Evolutionary conservation across 1,139 yeast species (phyloP).

Genomic region (Lodderomyces theae): DNA sequence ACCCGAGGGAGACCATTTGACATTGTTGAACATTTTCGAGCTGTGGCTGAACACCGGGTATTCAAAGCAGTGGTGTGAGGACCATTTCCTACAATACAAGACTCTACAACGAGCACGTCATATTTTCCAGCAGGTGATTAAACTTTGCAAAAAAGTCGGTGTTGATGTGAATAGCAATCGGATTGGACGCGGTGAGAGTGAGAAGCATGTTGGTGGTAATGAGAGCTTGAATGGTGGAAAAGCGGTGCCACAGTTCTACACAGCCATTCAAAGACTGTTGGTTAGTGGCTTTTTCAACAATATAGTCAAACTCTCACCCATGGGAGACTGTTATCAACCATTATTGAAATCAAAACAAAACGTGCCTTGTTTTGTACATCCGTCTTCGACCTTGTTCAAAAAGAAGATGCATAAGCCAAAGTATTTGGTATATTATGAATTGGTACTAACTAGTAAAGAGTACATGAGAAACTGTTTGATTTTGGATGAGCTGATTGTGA

Average conservation of each 20-base stretch:
- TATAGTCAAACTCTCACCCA: conserved; percentile 63
- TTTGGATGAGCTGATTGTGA: conserved; percentile 40
- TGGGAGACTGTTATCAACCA: conserved; percentile 71
- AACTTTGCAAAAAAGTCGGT: conserved; percentile 62
- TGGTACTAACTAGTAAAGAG: conserved; percentile 84
- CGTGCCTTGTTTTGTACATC: conserved; percentile 71
- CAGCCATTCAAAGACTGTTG: conserved; percentile 58
- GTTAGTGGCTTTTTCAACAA: conserved; percentile 84
- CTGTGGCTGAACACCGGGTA: conserved; percentile 66
- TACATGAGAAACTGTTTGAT: conserved; percentile 85
- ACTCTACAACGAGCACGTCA: conserved; percentile 69
- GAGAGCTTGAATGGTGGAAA: neutral
- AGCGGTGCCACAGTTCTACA: conserved; percentile 17
- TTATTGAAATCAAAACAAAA: conserved; percentile 29
- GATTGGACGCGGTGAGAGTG: conserved; percentile 11
- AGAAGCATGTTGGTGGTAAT: neutral
- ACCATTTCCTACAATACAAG: conserved; percentile 74
- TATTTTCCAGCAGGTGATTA: conserved; percentile 66
- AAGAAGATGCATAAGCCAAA: conserved; percentile 60
- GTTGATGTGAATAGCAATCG: conserved; percentile 21
- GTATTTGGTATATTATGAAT: conserved; percentile 73
- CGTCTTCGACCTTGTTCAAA: conserved; percentile 65
- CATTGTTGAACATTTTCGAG: conserved; percentile 69
- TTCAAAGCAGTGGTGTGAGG: conserved; percentile 84
- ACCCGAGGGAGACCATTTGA: conserved; percentile 65